Evolutionary conservation across 495 filamentous ascomycete species (phyloP).

Genomic region (Amniculicola lignicola): DNA sequence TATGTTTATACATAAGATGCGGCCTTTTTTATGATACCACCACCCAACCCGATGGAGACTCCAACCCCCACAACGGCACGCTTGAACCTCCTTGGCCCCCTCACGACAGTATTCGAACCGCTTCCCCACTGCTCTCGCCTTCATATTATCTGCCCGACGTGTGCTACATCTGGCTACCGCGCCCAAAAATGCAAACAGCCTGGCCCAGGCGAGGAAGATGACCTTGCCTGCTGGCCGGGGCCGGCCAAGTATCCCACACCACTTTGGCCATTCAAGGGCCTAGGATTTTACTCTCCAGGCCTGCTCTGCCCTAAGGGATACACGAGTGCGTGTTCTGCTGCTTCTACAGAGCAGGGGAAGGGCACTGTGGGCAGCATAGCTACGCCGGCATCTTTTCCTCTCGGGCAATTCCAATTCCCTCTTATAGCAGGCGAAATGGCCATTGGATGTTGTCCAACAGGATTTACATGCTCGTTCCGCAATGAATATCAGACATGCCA

Average conservation of each 20-base stretch:
- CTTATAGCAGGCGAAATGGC: conserved; percentile 11
- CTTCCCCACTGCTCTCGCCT: conserved; percentile 7
- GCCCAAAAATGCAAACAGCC: conserved; percentile 6
- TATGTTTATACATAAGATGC: too few species aligned
- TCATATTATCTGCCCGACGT: conserved; percentile 5
- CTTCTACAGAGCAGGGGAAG: neutral
- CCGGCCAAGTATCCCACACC: conserved; percentile 6
- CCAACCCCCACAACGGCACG: too few species aligned
- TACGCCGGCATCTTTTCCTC: neutral
- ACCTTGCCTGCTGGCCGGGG: conserved; percentile 14
- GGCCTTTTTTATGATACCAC: too few species aligned
- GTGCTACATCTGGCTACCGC: neutral
- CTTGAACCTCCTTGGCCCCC: conserved; percentile 14
- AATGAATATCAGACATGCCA: conserved; percentile 7
- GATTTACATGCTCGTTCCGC: neutral
- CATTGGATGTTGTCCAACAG: conserved; percentile 13
- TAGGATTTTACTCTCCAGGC: conserved; percentile 24
- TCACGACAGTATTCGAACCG: conserved; percentile 13
- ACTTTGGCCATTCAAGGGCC: neutral
- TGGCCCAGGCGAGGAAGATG: conserved; percentile 1
- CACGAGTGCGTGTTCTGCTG: conserved; percentile 10
- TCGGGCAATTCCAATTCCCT: conserved; percentile 7
- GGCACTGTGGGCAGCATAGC: neutral
- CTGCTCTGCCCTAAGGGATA: conserved; percentile 14
- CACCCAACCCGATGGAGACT: too few species aligned